A percentile compares a stretch with the other conserved stretches of the same genome.
Evolutionary conservation across 208 protist genomes (phyloP).

Genomic region (Acanthamoeba lenticulata): DNA sequence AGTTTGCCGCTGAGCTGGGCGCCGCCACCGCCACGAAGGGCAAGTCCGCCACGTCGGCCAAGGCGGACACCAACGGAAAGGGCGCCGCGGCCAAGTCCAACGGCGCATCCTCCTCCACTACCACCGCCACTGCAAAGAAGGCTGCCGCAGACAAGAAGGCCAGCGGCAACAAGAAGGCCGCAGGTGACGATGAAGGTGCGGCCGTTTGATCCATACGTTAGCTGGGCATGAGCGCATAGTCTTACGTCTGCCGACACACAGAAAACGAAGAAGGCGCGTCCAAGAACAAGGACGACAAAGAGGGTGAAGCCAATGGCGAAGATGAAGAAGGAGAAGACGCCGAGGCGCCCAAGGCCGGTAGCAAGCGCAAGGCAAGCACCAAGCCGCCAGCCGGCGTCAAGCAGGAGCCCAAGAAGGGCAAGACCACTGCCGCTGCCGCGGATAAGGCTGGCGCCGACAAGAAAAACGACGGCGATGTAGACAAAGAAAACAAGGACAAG

Average conservation of each 20-base stretch:
- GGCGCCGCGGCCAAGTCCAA: background rate
- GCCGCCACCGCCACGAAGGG: background rate
- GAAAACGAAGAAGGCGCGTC: too few relatives aligned
- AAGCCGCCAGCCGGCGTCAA: background rate
- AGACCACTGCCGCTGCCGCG: background rate
- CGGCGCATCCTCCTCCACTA: too few relatives aligned
- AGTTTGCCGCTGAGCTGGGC: slow-evolving; percentile 15
- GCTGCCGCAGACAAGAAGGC: background rate
- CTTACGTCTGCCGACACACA: too few relatives aligned
- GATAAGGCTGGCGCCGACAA: background rate
- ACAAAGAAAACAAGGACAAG: background rate
- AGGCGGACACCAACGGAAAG: background rate
- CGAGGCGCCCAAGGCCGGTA: background rate
- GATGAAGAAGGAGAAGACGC: background rate
- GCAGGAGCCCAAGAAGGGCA: background rate
- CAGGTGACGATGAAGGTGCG: background rate
- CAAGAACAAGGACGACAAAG: background rate
- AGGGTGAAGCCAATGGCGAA: background rate
- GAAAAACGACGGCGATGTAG: background rate
- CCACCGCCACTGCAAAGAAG: background rate
- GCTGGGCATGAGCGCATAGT: too few relatives aligned
- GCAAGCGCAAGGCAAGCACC: background rate
- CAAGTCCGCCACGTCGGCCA: background rate
- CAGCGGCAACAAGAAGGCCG: background rate
- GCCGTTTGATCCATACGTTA: too few relatives aligned